phyloP scores from a whole-genome alignment of 2,329 filamentous ascomycete species.

The Taxawa tesnikishii region DNA sequence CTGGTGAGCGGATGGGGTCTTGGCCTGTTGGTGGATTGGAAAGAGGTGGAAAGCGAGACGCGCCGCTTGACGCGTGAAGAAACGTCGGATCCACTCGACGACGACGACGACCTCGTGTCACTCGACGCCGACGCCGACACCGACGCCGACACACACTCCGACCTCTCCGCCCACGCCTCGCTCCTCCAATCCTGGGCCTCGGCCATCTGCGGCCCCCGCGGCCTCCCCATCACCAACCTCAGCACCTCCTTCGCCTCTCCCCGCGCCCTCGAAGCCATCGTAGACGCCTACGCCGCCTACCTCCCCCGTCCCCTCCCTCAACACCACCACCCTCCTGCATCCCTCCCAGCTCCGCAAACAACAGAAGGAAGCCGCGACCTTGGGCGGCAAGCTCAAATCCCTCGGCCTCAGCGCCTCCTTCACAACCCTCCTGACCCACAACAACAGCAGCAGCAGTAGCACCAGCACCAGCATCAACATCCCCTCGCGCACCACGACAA shows the following conservation, averaged over 20 bases:
- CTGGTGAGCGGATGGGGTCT: slow-evolving; percentile 47
- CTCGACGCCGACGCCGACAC: slow-evolving; percentile 1
- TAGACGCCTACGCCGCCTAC: slow-evolving; percentile 43
- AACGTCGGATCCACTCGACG: background rate
- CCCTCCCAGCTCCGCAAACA: background rate
- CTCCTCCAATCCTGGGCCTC: slow-evolving; percentile 41
- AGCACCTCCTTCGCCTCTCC: slow-evolving; percentile 47
- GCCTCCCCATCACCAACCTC: slow-evolving; percentile 36
- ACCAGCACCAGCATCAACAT: slow-evolving; percentile 22
- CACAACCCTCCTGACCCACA: slow-evolving; percentile 29
- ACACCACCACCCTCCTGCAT: slow-evolving; percentile 4
- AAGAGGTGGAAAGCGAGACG: slow-evolving; percentile 37
- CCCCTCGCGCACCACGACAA: slow-evolving; percentile 41
- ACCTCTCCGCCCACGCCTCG: slow-evolving; percentile 2
- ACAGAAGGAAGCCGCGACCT: slow-evolving; percentile 5
- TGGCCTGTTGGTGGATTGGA: slow-evolving; percentile 41
- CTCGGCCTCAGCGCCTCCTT: slow-evolving; percentile 28
- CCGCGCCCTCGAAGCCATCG: slow-evolving; percentile 40
- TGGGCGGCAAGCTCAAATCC: slow-evolving; percentile 22
- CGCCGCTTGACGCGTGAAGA: background rate
- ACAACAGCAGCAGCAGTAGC: too few species aligned
- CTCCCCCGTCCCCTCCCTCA: slow-evolving; percentile 16
- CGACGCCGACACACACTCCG: slow-evolving; percentile 13
- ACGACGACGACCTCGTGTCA: background rate
- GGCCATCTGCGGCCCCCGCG: slow-evolving; percentile 34